Evolutionary conservation across 1,284 basidiomycete species (phyloP), one percentile per base, ranked within the genome.

Genomic region (Kwoniella shivajii): DNA sequence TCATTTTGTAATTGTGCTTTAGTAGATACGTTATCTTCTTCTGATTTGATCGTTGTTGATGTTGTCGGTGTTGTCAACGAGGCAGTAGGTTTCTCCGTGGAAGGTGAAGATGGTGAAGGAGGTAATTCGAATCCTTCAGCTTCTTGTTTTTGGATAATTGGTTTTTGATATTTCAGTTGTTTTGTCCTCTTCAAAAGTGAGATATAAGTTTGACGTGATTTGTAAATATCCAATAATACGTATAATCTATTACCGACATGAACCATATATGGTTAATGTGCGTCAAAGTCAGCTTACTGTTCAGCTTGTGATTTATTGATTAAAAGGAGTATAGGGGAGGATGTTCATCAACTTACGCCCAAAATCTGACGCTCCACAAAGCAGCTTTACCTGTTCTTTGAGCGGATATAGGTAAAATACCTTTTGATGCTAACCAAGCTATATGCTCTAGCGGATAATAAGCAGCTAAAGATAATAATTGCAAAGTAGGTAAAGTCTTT

Each of bases 381-480:
- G 56, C 56, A 27, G 68, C 64, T 24, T 42, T 56, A 9, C 53
- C 56, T n/a, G 56, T 61, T 7, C 54, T 44, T 29, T 53, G 41
- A n/a, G 66, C 65, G 2, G 61, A 54, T 27, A 78, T 47, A 13
- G 59, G 59, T 31, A 78, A 42, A 20, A 77, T 63, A 14, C 72
- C 72, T 59, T 77, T 77, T 39, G 58, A 59, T 6, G 61, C 65
- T 13, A 78, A 65, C 68, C 69, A 76, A 4, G 67, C 60, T 24
- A 72, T 26, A 60, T 78, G 74, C 60, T 78, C 77, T 24, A 72
- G 58, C 2, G 76, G 66, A 59, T 77, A 78, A 62, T 75, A 78
- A 22, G 45, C 41, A 18, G 68, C 50, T 18, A 78, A 67, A 7
- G 72, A 61, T 9, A 75, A 18, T 13, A 68, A 57, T 57, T 77